Conservation (phyloP, 225 moss, liverwort and hornwort genomes). For the Bryoerythrophyllum caledonicum region DNA sequence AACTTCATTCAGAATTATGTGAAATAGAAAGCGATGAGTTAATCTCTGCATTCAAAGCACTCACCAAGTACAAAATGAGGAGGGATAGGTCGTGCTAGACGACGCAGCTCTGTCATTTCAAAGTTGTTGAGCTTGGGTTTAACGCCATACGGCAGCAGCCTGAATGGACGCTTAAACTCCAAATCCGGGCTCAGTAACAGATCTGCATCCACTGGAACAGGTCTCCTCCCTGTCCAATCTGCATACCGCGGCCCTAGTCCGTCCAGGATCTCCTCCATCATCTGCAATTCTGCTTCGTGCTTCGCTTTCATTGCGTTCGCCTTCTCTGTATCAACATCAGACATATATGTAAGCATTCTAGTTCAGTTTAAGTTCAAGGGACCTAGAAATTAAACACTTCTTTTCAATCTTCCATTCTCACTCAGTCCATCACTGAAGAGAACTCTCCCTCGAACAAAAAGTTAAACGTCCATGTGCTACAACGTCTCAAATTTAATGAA, state of each 20-base stretch:
- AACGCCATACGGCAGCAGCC: conserved; percentile 87
- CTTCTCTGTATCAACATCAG: conserved; percentile 30
- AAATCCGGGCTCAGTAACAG: conserved; percentile 47
- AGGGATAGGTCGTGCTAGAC: conserved; percentile 77
- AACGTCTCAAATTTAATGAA: neutral
- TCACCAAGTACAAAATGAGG: conserved; percentile 97
- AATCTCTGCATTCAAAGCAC: conserved; percentile 14
- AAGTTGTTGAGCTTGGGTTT: conserved; percentile 70
- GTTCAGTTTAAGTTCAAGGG: neutral
- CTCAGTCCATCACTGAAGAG: conserved; percentile 1
- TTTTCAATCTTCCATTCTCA: conserved; percentile 1
- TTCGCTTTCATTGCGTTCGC: conserved; percentile 27
- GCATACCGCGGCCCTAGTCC: conserved; percentile 82
- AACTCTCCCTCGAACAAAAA: neutral
- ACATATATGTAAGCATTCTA: conserved; percentile 19
- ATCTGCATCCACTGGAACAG: conserved; percentile 93
- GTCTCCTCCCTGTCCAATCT: conserved; percentile 89
- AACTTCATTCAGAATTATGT: neutral
- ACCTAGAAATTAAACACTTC: neutral
- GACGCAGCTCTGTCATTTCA: conserved; percentile 90
- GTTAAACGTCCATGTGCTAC: neutral
- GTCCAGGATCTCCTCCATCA: conserved; percentile 85
- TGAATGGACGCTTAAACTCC: conserved; percentile 72
- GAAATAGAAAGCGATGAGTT: neutral
- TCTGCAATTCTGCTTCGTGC: conserved; percentile 40